Conservation (phyloP, 805 yeast species). For the Kluyveromyces wickerhamii region DNA sequence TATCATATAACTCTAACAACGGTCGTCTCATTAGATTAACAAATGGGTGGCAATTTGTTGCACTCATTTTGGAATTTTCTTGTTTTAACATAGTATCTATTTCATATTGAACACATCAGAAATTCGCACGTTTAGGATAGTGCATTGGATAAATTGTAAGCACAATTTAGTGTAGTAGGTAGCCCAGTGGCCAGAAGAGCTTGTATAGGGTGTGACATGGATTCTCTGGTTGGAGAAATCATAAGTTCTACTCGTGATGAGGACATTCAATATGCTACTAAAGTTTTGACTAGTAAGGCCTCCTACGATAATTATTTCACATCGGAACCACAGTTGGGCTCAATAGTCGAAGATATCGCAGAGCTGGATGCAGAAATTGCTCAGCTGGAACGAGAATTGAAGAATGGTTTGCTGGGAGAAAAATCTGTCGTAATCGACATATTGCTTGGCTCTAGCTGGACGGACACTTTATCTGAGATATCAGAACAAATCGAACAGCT, state of each 20-base stretch:
- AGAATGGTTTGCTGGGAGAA: slow-evolving; percentile 30
- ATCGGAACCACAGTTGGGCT: slow-evolving; percentile 31
- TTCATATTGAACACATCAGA: too few species aligned
- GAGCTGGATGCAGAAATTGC: slow-evolving; percentile 56
- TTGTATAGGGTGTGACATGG: too few species aligned
- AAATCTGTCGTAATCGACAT: slow-evolving; percentile 36
- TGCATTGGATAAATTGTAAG: too few species aligned
- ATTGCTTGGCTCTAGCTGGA: slow-evolving; percentile 28
- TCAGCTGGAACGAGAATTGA: slow-evolving; percentile 38
- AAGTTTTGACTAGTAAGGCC: slow-evolving; percentile 35
- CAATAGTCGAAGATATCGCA: slow-evolving; percentile 58
- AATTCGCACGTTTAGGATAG: too few species aligned
- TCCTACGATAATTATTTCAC: slow-evolving; percentile 37
- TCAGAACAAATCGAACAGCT: slow-evolving; percentile 20
- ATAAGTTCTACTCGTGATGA: background rate
- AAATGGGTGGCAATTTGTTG: too few species aligned
- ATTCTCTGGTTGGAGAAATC: slow-evolving; percentile 1
- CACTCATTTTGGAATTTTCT: too few species aligned
- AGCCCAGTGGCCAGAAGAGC: too few species aligned
- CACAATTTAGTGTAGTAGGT: too few species aligned
- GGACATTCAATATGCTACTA: slow-evolving; percentile 11
- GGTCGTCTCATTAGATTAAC: too few species aligned
- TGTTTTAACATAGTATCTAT: too few species aligned
- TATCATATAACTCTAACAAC: too few species aligned
- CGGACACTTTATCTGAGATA: slow-evolving; percentile 11